phyloP scores from a whole-genome alignment of 495 filamentous ascomycete genomes.

The Podospora australis region DNA sequence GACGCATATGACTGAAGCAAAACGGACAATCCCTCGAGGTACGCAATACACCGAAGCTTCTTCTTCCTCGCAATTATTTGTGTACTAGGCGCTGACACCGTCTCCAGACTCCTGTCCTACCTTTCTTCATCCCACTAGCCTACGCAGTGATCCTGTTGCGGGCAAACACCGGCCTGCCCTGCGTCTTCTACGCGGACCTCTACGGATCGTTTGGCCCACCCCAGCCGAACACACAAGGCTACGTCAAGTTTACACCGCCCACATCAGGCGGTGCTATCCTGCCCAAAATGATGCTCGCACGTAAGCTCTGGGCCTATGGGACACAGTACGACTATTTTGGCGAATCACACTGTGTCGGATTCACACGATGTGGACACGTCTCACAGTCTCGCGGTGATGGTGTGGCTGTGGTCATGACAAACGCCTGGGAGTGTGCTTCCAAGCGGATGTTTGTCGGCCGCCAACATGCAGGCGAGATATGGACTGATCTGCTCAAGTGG shows the following conservation, averaged over 20 bases:
- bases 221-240: constrained; percentile 13
- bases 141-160: constrained; percentile 65
- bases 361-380: constrained; percentile 45
- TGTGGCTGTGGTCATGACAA: constrained; percentile 57
- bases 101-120: constrained; percentile 46
- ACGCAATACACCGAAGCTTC: neutral
- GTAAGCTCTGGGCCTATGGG: constrained; percentile 66
- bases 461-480: constrained; percentile 49
- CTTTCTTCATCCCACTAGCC: constrained; percentile 55
- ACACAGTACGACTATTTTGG: constrained; percentile 65
- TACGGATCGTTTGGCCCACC: constrained; percentile 57
- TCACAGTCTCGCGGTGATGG: constrained; percentile 30
- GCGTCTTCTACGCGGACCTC: constrained; percentile 69
- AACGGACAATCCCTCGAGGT: constrained; percentile 24
- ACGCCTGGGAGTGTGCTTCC: constrained; percentile 34
- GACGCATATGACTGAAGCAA: constrained; percentile 11
- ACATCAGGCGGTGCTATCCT: constrained; percentile 51
- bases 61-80: neutral
- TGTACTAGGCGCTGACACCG: neutral
- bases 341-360: constrained; percentile 61
- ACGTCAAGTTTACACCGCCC: constrained; percentile 39
- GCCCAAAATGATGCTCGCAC: constrained; percentile 54
- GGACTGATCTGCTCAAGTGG: constrained; percentile 58
- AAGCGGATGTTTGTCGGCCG: constrained; percentile 57
- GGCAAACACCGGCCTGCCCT: constrained; percentile 55